phyloP scores from a whole-genome alignment of 2,329 filamentous ascomycete genomes.

The Alternaria conjuncta region DNA sequence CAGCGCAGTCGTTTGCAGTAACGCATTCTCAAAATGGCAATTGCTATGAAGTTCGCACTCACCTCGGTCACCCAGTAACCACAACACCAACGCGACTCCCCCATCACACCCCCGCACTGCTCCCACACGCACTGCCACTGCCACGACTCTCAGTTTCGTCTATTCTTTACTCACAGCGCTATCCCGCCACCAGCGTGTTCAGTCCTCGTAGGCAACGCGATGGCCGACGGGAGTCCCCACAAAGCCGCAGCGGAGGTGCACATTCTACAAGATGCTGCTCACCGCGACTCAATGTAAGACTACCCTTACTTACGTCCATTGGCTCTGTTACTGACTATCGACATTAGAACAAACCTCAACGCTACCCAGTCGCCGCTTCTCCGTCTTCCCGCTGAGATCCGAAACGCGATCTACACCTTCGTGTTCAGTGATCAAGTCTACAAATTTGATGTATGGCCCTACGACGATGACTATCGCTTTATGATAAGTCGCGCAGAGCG shows the following conservation, averaged over 20 bases:
- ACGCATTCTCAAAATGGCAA: not conserved
- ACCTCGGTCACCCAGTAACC: not conserved
- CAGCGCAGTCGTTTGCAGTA: not conserved
- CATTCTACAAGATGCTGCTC: not conserved
- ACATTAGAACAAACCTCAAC: not conserved
- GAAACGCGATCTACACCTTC: slow-evolving; percentile 3
- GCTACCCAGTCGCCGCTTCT: not conserved
- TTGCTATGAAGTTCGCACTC: not conserved
- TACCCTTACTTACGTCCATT: rapidly evolving
- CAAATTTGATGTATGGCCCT: rapidly evolving
- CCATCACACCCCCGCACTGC: not conserved
- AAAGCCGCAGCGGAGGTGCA: not conserved
- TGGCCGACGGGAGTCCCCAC: not conserved
- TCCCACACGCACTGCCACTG: not conserved
- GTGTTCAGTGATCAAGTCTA: not conserved
- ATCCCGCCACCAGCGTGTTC: not conserved
- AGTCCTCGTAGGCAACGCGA: not conserved
- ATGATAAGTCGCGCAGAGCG: not conserved
- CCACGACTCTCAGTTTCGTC: not conserved
- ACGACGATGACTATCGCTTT: too few relatives aligned
- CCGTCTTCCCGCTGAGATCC: slow-evolving; percentile 9
- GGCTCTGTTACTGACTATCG: not conserved
- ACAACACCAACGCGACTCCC: not conserved
- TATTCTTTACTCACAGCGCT: not conserved
- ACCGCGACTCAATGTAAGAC: not conserved